Evolutionary conservation across 2,329 filamentous ascomycete genomes (phyloP).

Genomic region (Fusarium bulbicola): DNA sequence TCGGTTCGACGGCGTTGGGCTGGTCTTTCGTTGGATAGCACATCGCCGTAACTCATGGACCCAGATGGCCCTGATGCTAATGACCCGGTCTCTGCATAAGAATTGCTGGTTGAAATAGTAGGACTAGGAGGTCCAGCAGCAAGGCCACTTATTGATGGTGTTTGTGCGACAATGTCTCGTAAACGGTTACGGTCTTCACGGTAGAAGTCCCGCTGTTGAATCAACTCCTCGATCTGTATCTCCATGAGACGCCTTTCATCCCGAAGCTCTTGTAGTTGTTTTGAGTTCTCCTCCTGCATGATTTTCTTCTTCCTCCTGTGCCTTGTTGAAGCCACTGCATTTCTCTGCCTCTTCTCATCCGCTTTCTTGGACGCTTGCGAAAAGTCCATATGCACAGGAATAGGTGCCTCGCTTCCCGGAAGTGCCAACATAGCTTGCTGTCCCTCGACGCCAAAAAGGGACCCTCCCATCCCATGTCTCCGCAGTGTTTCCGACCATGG

Average conservation of each 20-base stretch:
- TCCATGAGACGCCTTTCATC: constrained; percentile 73
- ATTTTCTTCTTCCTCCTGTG: constrained; percentile 86
- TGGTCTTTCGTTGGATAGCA: constrained; percentile 56
- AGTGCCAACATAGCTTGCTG: constrained; percentile 52
- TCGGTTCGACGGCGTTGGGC: constrained; percentile 59
- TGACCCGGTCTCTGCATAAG: constrained; percentile 52
- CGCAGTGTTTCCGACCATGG: constrained; percentile 48
- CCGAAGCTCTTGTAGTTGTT: constrained; percentile 75
- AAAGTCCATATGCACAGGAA: constrained; percentile 77
- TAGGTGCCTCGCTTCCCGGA: constrained; percentile 51
- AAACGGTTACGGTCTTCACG: constrained; percentile 76
- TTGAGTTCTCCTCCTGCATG: constrained; percentile 77
- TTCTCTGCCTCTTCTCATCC: constrained; percentile 85
- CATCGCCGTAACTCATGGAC: constrained; percentile 51
- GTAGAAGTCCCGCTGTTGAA: constrained; percentile 72
- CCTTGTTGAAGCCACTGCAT: constrained; percentile 84
- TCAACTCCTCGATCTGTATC: constrained; percentile 57
- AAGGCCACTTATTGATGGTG: constrained; percentile 63
- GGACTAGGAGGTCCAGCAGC: constrained; percentile 65
- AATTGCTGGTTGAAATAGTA: constrained; percentile 47
- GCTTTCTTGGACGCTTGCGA: constrained; percentile 84
- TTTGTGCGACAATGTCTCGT: constrained; percentile 69
- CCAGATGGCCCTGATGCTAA: constrained; percentile 41
- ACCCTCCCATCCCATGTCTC: constrained; percentile 41
- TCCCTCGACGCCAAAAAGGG: constrained; percentile 44